These are phyloP conservation scores for Schwanniomyces vanrijiae DNA, from an alignment of 805 yeast genomes.

Conservation along the genomic window DNA sequence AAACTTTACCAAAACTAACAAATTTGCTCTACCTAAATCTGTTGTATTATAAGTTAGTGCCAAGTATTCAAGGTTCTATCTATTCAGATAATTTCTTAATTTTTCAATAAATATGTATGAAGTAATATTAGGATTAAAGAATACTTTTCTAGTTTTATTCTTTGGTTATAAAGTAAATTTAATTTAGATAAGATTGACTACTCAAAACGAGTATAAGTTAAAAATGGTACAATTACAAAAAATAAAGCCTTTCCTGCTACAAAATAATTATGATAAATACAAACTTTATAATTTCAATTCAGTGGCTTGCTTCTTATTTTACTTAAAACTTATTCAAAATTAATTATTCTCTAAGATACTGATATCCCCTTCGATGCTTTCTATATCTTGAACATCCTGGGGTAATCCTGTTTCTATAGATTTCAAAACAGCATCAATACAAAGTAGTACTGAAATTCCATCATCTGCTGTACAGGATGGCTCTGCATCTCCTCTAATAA, in stretches of 20 bases:
- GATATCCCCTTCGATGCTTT: constrained; percentile 20
- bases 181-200: constrained; percentile 1
- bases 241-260: background rate
- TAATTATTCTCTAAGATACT: constrained; percentile 11
- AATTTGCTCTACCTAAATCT: constrained; percentile 4
- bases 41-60: constrained; percentile 20
- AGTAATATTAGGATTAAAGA: constrained; percentile 10
- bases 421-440: constrained; percentile 34
- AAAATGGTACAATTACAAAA: constrained; percentile 14
- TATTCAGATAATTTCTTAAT: constrained; percentile 4
- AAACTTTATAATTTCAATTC: too few relatives aligned
- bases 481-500: constrained; percentile 26
- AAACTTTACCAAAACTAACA: constrained; percentile 21
- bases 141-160: constrained; percentile 7
- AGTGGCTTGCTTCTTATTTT: too few relatives aligned
- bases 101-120: constrained; percentile 7
- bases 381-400: constrained; percentile 23
- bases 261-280: background rate
- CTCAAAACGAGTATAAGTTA: constrained; percentile 12
- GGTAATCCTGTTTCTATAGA: constrained; percentile 37
- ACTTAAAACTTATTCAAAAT: background rate
- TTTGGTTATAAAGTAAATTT: constrained; percentile 12
- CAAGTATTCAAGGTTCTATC: constrained; percentile 6
- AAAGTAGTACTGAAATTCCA: constrained; percentile 36
- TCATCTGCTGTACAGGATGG: constrained; percentile 37